Conservation (phyloP, 345 rosid genomes). For the Zanthoxylum bungeanum region DNA sequence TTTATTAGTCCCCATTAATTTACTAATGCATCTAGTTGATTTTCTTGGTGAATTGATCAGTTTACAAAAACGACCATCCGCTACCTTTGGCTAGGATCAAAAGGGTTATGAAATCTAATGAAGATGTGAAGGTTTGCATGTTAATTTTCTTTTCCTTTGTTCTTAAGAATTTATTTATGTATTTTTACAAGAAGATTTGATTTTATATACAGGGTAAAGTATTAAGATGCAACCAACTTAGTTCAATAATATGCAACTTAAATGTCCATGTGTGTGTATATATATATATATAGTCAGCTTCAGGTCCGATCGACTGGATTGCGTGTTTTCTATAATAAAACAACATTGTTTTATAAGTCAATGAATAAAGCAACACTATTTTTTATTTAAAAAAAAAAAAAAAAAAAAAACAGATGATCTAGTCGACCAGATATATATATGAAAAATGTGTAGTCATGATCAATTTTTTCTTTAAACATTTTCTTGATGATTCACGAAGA, state of each 20-base stretch:
- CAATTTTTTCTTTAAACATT: not conserved
- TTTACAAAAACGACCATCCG: not conserved
- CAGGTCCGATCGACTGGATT: too few species aligned
- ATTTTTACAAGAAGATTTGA: not conserved
- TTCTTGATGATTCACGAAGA: too few species aligned
- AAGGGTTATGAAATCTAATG: conserved; percentile 22
- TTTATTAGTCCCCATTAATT: not conserved
- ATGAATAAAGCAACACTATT: too few species aligned
- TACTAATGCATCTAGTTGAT: not conserved
- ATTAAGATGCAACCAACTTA: not conserved
- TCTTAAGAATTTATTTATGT: not conserved
- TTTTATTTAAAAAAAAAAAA: too few species aligned
- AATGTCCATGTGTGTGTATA: not conserved
- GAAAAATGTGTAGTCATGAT: not conserved
- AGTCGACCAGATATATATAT: not conserved
- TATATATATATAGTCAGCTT: too few species aligned
- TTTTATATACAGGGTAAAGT: not conserved
- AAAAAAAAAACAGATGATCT: too few species aligned
- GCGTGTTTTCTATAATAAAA: too few species aligned
- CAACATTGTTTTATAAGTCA: too few species aligned
- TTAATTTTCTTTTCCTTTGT: not conserved
- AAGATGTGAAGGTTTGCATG: conserved; percentile 24
- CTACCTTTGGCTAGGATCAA: conserved; percentile 28
- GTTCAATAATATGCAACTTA: not conserved
- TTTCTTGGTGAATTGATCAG: not conserved